Percentiles rank a stretch among this genome's conserved stretches.
Evolutionary conservation across 2,329 filamentous ascomycete species (phyloP).

Genomic region (Fusarium sp.): DNA sequence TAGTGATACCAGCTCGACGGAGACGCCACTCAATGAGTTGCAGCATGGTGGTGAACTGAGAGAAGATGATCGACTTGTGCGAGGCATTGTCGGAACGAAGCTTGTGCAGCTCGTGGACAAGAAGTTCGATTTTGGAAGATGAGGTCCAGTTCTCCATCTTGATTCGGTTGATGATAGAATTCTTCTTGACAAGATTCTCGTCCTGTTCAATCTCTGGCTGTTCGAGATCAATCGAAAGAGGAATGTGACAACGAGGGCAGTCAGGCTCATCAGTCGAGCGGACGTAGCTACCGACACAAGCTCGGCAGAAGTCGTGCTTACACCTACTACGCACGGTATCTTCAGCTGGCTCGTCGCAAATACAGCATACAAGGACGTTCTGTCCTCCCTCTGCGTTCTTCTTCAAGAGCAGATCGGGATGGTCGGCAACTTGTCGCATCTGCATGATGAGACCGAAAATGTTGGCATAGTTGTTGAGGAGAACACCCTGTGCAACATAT

Average conservation of each 20-base stretch:
- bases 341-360: conserved; percentile 96
- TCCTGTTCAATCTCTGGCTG: conserved; percentile 96
- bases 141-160: conserved; percentile 99
- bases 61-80: conserved; percentile 97
- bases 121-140: conserved; percentile 96
- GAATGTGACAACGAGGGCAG: conserved; percentile 92
- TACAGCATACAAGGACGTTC: conserved; percentile 90
- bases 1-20: conserved; percentile 95
- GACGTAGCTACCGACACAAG: conserved; percentile 66
- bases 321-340: conserved; percentile 93
- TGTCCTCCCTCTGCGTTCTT: conserved; percentile 87
- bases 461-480: conserved; percentile 98
- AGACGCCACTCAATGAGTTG: conserved; percentile 97
- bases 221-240: conserved; percentile 89
- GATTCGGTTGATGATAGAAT: conserved; percentile 97
- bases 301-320: conserved; percentile 76
- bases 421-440: conserved; percentile 97
- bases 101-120: conserved; percentile 93
- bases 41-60: conserved; percentile 96
- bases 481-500: conserved; percentile 91
- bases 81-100: conserved; percentile 92
- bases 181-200: conserved; percentile 87
- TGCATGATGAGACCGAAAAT: conserved; percentile 99
- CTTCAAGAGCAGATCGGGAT: conserved; percentile 92
- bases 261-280: conserved; percentile 80